Conservation (phyloP, 73 alveolate species). For the Tetrahymena elliotti region DNA sequence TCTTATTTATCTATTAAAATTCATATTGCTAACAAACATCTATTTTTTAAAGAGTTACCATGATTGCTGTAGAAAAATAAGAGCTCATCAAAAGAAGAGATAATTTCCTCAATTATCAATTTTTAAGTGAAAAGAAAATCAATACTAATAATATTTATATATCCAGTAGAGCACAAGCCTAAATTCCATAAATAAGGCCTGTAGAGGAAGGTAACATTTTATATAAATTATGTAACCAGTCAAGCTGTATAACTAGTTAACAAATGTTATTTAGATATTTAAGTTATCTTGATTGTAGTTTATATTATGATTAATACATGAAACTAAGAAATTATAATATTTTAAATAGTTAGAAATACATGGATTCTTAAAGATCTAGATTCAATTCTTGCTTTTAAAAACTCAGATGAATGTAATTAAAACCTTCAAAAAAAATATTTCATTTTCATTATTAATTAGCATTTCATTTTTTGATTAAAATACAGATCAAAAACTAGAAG, state of each 20-base stretch:
- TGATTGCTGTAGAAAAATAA: neutral
- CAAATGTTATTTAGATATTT: too few relatives aligned
- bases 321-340: too few relatives aligned
- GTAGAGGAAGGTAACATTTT: neutral
- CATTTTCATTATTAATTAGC: neutral
- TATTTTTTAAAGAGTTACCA: neutral
- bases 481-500: neutral
- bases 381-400: neutral
- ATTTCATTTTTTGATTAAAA: neutral
- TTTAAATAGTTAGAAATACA: neutral
- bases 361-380: neutral
- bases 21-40: too few relatives aligned
- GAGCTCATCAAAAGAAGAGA: neutral
- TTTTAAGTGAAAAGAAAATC: neutral
- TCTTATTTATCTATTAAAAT: too few relatives aligned
- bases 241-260: too few relatives aligned
- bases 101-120: neutral
- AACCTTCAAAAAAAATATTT: neutral
- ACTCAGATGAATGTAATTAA: neutral
- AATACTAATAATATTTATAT: neutral
- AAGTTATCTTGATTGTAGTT: too few relatives aligned
- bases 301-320: too few relatives aligned
- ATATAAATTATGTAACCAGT: too few relatives aligned
- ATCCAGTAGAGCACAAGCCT: neutral
- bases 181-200: neutral